Percentiles rank a stretch among this genome's conserved stretches.
Evolutionary conservation across 2,329 filamentous ascomycete species (phyloP).

Genomic region (Phaeosphaeria sp.): DNA sequence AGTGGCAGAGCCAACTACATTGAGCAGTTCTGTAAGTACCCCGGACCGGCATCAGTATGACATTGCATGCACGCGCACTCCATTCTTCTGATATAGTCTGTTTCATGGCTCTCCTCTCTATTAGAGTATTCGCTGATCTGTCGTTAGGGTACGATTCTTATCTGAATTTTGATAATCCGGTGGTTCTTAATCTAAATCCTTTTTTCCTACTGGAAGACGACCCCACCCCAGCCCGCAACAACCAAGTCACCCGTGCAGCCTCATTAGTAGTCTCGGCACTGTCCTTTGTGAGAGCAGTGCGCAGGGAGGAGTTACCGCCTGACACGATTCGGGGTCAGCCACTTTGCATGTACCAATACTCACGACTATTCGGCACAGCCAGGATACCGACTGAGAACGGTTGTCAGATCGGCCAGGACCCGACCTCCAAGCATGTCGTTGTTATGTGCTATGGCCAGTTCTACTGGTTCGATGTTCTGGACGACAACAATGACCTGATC

Average conservation of each 20-base stretch:
- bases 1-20: constrained; percentile 94
- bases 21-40: constrained; percentile 92
- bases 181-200: constrained; percentile 95
- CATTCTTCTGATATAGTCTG: not conserved
- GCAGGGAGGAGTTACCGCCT: constrained; percentile 89
- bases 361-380: constrained; percentile 90
- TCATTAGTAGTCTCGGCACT: constrained; percentile 89
- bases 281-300: constrained; percentile 89
- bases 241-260: constrained; percentile 92
- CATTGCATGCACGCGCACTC: not conserved
- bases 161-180: constrained; percentile 95
- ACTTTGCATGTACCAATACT: constrained; percentile 98
- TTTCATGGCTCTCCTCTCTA: not conserved
- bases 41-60: not conserved
- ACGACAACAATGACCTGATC: constrained; percentile 92
- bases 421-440: constrained; percentile 89
- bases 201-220: constrained; percentile 98
- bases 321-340: constrained; percentile 84
- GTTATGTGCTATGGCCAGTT: constrained; percentile 95
- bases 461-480: constrained; percentile 98
- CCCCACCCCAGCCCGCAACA: constrained; percentile 92
- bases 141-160: constrained; percentile 94
- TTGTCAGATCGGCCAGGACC: constrained; percentile 94
- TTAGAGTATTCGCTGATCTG: constrained; percentile 26
- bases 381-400: constrained; percentile 92